Conservation (phyloP, 1,284 basidiomycete species). For the Irpex rosettiformis region DNA sequence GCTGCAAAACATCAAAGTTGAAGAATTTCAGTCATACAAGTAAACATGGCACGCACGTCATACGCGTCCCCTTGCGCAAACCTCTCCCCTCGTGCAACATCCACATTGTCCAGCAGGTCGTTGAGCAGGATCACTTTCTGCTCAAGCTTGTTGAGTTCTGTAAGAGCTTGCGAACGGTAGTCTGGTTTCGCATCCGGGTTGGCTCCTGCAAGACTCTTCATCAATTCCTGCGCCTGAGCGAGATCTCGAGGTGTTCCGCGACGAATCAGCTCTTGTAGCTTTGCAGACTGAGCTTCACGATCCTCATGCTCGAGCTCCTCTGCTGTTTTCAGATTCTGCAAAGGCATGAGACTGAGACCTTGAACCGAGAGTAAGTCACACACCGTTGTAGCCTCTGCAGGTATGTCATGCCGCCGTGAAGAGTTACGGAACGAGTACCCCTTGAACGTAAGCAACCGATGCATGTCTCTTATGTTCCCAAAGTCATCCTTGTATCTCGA, state of each 20-base stretch:
- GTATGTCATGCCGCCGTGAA: conserved; percentile 36
- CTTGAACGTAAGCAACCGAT: conserved; percentile 92
- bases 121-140: conserved; percentile 92
- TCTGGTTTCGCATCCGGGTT: conserved; percentile 94
- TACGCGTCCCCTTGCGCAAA: conserved; percentile 92
- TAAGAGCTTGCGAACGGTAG: conserved; percentile 85
- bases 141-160: conserved; percentile 93
- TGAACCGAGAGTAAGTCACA: conserved; percentile 19
- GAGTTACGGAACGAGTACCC: conserved; percentile 88
- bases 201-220: conserved; percentile 95
- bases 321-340: conserved; percentile 86
- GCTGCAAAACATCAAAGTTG: conserved; percentile 45
- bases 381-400: conserved; percentile 47
- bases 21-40: neutral
- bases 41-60: conserved; percentile 53
- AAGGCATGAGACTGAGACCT: neutral
- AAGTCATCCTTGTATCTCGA: conserved; percentile 96
- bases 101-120: conserved; percentile 95
- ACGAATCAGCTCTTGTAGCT: conserved; percentile 96
- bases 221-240: conserved; percentile 94
- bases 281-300: conserved; percentile 91
- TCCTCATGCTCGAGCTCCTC: conserved; percentile 98
- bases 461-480: conserved; percentile 98
- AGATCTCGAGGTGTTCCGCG: conserved; percentile 95
- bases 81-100: conserved; percentile 61